Base-by-base conservation (phyloP, 371 early-diverging fungal genomes). In the Nematocida ironsii region DNA sequence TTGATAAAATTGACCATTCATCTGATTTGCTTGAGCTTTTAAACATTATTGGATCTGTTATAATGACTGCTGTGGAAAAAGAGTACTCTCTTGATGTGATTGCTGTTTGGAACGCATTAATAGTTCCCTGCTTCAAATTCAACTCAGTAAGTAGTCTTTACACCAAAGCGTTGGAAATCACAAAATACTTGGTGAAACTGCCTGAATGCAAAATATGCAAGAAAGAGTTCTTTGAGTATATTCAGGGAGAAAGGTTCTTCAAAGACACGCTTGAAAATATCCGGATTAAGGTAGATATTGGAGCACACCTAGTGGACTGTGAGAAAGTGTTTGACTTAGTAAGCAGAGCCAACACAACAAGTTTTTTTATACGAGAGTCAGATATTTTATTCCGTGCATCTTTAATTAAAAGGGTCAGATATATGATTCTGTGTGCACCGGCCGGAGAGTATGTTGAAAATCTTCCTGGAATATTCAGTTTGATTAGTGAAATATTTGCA, bases 321-420 rank as follows among this genome's bases (percentile, higher is more conserved):
- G 72, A 83, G 16, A 67, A 58, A 25, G 60, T 84, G 9, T 55
- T 33, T 52, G 85, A 84, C 33, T 60, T 84, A 13, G 52, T 84
- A 47, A 61, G 44, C 25, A 72, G 74, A 18, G 67, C 83, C 23
- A 82, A 75, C 48, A 48, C 61, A 20, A 72, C 73, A 11, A 78
- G 83, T 42, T 85, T 85, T 72, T 81, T 85, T 33, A 72, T 75
- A 13, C 64, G 81, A 40, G 83, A 72, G 4, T 72, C 83, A 7
- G 83, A 85, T 70, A 74, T 81, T 5, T 61, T 70, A 40, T 62
- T 60, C 42, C 68, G 76, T 61, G 66, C 68, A n/a, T 33, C 66
- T 1, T 67, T 83, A 2, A 72, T 85, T 3, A 83, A 83, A 60
- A 71, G 85, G 60, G 56, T 85, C 40, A 67, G 83, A 5, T 83